Base-by-base conservation (phyloP, 1,139 yeast genomes). In the Kodamaea fungicola region DNA sequence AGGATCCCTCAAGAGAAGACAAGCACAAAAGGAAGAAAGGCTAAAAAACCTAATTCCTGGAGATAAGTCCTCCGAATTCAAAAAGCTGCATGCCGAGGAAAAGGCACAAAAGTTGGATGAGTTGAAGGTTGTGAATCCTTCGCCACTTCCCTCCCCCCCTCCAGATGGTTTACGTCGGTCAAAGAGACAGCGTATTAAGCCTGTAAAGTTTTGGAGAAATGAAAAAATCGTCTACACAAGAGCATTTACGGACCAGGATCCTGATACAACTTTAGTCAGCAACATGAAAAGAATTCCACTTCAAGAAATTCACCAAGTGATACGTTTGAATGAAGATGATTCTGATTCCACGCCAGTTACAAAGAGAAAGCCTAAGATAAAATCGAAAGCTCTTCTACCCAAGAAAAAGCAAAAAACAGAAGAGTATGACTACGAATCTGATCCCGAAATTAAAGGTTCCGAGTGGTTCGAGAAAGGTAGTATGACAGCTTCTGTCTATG, bases 161-260 rank as follows among this genome's bases (percentile, higher is more conserved):
- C 74, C 74, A 3, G 74, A 67, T 42, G 73, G 72, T 1, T 52
- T 66, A 10, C 55, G 75, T 30, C 49, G 74, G 44, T 84, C 96
- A 0, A 69, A 71, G 31, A 71, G 96, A 51, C 74, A 78, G 1
- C 75, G 76, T 46, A 72, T 85, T 6, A 78, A 83, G 2, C 95
- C 96, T 0, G 64, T 88, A 45, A 92, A 89, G 8, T 85, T 73
- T 55, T 88, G 97, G 96, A 76, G 86, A 56, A 85, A 84, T 53
- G 96, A 89, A 57, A 69, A 80, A 42, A 75, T 84, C 28, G 76
- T 85, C 2, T 87, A 83, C 51, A 74, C 81, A 38, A 61, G 63
- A 47, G 67, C 69, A 2, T 65, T 64, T 47, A 77, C 71, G 34
- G 58, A 65, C 19, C 67, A 66, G 12, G 55, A 49, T 24, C 67